These are phyloP conservation scores for Collybia mongolica DNA, from an alignment of 768 basidiomycete genomes.

Conservation along the genomic window DNA sequence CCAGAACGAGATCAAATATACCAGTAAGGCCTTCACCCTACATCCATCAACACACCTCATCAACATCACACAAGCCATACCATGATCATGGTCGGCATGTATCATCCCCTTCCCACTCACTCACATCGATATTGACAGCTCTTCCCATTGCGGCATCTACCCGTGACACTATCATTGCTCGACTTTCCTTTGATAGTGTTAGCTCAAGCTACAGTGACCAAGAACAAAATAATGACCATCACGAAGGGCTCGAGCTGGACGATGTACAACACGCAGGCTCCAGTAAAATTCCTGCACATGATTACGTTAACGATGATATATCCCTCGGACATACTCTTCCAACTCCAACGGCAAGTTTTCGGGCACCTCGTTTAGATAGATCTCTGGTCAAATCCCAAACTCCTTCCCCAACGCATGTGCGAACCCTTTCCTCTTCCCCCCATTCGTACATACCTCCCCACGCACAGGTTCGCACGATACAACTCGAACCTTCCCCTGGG, in stretches of 20 bases:
- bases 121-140: constrained; percentile 43
- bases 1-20: constrained; percentile 15
- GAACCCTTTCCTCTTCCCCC: constrained; percentile 32
- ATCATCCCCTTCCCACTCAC: constrained; percentile 32
- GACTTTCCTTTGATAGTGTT: constrained; percentile 53
- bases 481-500: constrained; percentile 51
- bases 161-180: constrained; percentile 51
- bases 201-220: constrained; percentile 43
- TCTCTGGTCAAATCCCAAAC: neutral
- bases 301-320: neutral
- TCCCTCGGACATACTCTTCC: too few relatives aligned
- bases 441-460: constrained; percentile 28
- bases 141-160: constrained; percentile 53
- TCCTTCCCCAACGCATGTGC: constrained; percentile 19
- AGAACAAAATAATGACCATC: constrained; percentile 27
- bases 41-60: constrained; percentile 10
- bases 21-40: constrained; percentile 11
- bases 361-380: neutral
- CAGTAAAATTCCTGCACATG: neutral
- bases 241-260: constrained; percentile 42
- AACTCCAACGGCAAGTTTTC: too few relatives aligned
- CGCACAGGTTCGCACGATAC: constrained; percentile 42
- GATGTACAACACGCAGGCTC: constrained; percentile 28
- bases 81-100: constrained; percentile 22
- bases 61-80: constrained; percentile 9